Evolutionary conservation across 768 basidiomycete genomes (phyloP), one percentile per base, ranked within the genome.

Genomic region (Tulasnella sp.): DNA sequence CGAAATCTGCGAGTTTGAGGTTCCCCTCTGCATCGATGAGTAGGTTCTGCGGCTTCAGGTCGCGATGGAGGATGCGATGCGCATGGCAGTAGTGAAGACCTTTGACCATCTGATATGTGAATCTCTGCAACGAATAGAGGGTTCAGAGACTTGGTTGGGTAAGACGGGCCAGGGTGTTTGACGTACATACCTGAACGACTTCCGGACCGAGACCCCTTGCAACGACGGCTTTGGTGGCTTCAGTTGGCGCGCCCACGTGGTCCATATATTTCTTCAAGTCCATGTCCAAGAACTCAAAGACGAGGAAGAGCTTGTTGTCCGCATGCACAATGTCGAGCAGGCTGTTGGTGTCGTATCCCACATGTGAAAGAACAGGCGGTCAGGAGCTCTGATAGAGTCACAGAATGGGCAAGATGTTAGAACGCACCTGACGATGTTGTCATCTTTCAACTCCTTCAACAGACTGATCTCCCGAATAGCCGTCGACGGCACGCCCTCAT

Each of bases 211-310:
- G 42, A 49, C 48, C 58, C 15, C 58, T 26, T 24, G 47, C 47
- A 17, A 38, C 47, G 23, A 51, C 47, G 24, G 58, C 26, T 11
- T 26, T 38, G 1, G 47, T 19, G n/a, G 38, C 2, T 32, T 52
- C 34, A 15, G 45, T 27, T 26, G 42, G 9, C 13, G 42, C 8
- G 30, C 3, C 44, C 52, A 85, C 83, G 38, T 83, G 82, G 70
- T 98, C 96, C 81, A 98, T 97, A 73, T 94, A 99, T 32, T 88
- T 80, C 72, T 99, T 99, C 63, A 99, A 74, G 73, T 99, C 96
- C 60, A 94, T 85, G 69, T 99, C 94, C 58, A 99, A 79, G 73
- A 93, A 98, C 73, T 99, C 96, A 69, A 93, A 96, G 32, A 99
- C 96, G 61, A 99, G 84, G 74, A 94, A 99, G 30, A 99, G 80